Evolutionary conservation across 148 eudicot species (phyloP), one percentile per base, ranked within the genome.

Genomic region (Camellia japonica): DNA sequence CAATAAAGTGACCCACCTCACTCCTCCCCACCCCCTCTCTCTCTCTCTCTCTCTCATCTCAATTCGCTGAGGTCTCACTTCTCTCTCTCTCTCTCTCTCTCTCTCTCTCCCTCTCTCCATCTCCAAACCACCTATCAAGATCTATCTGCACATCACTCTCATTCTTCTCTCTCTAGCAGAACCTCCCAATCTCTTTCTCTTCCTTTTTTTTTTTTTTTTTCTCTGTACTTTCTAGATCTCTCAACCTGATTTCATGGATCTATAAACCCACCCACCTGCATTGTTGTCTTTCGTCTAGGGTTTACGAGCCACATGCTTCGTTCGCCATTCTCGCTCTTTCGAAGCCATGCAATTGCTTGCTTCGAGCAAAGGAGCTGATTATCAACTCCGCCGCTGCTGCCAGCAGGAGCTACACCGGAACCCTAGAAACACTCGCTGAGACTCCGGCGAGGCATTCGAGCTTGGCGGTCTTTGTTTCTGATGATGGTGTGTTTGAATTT

Each of bases 401-500:
- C 14, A 49, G 10, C 23, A 10, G 2, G 11, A 67, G 11, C 47
- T 71, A 30, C 68, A n/a, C 11, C 61, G 68, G 82, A 83, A 83
- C 71, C 80, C 77, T 75, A 15, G 75, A 51, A 11, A 19, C 65
- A 19, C 23, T 18, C 42, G 76, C 51, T 66, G 63, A 49, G 80
- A 38, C 75, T 49, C 65, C 16, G 74, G 59, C 38, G 75, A 60
- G 54, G 62, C 38, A 30, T 70, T 59, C 54, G 71, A 8, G 79
- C 41, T 30, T 11, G 52, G 72, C 73, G 42, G 80, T 55, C 15
- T 55, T 49, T 30, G 73, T 12, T 72, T 82, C 56, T 78, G 84
- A 86, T 73, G 78, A 87, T 79, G 86, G 68, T 87, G 83, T 80
- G 49, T 68, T 78, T 43, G 79, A 79, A 66, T 79, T 76, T 64